These are phyloP conservation scores for Euphorbia schlechtendalii DNA, from an alignment of 441 rosid genomes.

Conservation along the genomic window DNA sequence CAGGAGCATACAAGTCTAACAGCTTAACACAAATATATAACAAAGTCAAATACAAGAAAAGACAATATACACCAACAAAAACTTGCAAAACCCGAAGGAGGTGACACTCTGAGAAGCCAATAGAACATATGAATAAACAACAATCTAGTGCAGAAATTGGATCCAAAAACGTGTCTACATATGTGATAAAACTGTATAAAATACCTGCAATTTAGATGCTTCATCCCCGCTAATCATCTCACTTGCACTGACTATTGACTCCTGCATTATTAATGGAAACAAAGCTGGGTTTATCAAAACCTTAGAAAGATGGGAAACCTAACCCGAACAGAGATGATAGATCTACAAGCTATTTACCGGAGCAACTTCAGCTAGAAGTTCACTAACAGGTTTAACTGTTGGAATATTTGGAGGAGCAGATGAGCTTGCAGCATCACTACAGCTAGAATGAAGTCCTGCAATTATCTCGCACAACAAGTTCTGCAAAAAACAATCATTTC, in stretches of 20 bases:
- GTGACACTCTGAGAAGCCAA: too few relatives aligned
- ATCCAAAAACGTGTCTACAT: not conserved
- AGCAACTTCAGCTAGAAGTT: slow-evolving; percentile 54
- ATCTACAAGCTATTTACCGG: slow-evolving; percentile 31
- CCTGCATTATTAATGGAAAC: slow-evolving; percentile 36
- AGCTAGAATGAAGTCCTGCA: slow-evolving; percentile 59
- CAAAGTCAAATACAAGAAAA: too few relatives aligned
- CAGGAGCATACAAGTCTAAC: too few relatives aligned
- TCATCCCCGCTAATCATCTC: slow-evolving; percentile 33
- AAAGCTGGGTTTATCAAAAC: slow-evolving; percentile 4
- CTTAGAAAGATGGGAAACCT: not conserved
- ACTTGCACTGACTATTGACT: slow-evolving; percentile 31
- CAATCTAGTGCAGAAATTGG: too few relatives aligned
- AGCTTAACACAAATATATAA: too few relatives aligned
- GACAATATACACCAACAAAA: too few relatives aligned
- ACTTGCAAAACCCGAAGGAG: too few relatives aligned
- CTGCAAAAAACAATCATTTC: slow-evolving; percentile 30
- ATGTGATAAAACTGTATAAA: not conserved
- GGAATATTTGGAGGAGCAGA: slow-evolving; percentile 63
- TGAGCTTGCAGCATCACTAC: slow-evolving; percentile 70
- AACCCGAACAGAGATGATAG: slow-evolving; percentile 15
- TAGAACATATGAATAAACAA: too few relatives aligned
- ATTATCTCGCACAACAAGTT: slow-evolving; percentile 73
- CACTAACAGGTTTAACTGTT: slow-evolving; percentile 49
- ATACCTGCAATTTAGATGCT: slow-evolving; percentile 46